Base-by-base conservation (phyloP, 2,329 filamentous ascomycete species). In the Microdochium nivale region DNA sequence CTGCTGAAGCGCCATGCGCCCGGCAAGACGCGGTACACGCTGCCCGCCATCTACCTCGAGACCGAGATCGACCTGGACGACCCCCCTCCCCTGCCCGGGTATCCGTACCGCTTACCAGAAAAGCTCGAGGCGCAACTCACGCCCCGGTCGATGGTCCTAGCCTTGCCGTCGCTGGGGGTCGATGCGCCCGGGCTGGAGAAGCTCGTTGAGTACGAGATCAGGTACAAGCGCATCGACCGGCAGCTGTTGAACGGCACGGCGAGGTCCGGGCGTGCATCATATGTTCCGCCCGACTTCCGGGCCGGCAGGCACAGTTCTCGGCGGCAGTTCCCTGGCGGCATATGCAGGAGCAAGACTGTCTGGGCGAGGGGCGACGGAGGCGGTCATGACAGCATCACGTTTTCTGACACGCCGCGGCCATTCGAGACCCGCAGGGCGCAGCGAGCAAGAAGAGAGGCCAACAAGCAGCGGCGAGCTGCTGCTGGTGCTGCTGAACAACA, bases 1-100 rank as follows among this genome's bases (percentile, higher is more conserved):
- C 52, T 75, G 9, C 70, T 83, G 19, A 74, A 72, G 53, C 62
- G 68, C 7, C 70, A 77, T 51, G 79, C 79, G 0, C 78, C 78
- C 0, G 76, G 73, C 0, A 83, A 82, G 60, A 70, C 76, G 14
- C 69, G 80, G 13, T 82, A 72, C 54, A 78, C 78, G 0, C 62
- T 83, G 2, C 80, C 80, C 0, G 80, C 73, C 1, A 61, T 83
- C 8, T 83, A 82, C 59, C 66, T 69, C 8, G 65, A 70, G 24
- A 59, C 60, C 2, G 66, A 77, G 44, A 53, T 70, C 9, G 57
- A 62, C 47, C 51, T 63, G 1, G 25, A 53, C 3, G 43, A 58
- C 21, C 19, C 24, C 44, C 44, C 19, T 4, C 24, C 30, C 16
- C 2, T 33, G 44, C 10, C 8, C 19, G 23, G 9, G 9, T 2